Conservation (phyloP, 2,329 filamentous ascomycete species). For the Pseudogymnoascus sp. region DNA sequence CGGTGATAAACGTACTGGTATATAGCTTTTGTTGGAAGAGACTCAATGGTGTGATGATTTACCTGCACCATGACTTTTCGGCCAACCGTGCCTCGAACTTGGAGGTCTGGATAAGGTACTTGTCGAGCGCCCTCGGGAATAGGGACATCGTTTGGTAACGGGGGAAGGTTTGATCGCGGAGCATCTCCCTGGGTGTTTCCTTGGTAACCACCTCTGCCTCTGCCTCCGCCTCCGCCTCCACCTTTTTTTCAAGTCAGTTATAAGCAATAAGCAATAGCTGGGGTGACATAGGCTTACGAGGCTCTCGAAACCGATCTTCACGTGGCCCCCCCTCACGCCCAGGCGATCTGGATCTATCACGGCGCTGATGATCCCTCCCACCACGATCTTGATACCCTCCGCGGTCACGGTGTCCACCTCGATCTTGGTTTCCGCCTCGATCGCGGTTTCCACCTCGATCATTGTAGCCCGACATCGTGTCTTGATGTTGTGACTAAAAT, state of each 20-base stretch:
- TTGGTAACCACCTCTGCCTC: neutral
- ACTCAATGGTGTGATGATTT: constrained; percentile 7
- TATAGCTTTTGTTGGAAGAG: neutral
- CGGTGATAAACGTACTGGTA: neutral
- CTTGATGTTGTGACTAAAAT: neutral
- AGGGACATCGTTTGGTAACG: neutral
- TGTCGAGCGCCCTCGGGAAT: neutral
- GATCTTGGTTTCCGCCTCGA: neutral
- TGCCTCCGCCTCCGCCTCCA: neutral
- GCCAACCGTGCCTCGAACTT: neutral
- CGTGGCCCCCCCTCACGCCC: neutral
- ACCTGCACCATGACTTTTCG: neutral
- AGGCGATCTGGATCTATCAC: neutral
- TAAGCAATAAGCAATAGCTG: neutral
- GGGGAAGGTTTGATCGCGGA: constrained; percentile 14
- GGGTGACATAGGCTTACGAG: neutral
- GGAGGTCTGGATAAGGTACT: neutral
- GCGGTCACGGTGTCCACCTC: neutral
- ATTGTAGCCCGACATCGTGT: neutral
- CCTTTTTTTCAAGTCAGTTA: neutral
- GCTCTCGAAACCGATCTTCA: constrained; percentile 2
- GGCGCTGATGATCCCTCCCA: neutral
- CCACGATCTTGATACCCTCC: neutral
- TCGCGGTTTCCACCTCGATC: neutral
- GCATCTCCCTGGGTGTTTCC: constrained; percentile 22